Evolutionary conservation across 1,284 basidiomycete species (phyloP).

Genomic region (Microbotryum violaceum): DNA sequence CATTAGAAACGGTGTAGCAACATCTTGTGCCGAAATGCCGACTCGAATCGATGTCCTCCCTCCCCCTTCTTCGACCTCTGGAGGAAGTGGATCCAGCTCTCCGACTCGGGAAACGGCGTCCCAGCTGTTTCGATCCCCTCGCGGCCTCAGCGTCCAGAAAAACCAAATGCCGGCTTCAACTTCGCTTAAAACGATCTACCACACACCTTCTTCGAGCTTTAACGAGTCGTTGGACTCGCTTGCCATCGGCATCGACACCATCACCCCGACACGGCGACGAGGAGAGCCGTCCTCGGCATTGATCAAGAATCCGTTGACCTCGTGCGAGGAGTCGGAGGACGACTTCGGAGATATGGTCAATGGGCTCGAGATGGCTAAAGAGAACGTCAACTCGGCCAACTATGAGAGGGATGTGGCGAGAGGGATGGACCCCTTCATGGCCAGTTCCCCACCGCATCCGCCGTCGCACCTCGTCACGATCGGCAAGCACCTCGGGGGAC

Average conservation of each 20-base stretch:
- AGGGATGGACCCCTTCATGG: conserved; percentile 11
- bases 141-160: too few species aligned
- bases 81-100: too few species aligned
- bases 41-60: too few species aligned
- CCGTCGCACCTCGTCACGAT: conserved; percentile 12
- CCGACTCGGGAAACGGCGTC: too few species aligned
- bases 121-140: too few species aligned
- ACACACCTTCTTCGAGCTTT: conserved; percentile 3
- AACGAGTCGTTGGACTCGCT: conserved; percentile 8
- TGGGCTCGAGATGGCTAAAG: background rate
- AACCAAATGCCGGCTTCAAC: too few species aligned
- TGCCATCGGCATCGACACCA: background rate
- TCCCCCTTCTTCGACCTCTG: too few species aligned
- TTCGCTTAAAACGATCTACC: conserved; percentile 7
- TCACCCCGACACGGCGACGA: background rate
- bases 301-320: background rate
- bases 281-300: too few species aligned
- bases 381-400: conserved; percentile 1
- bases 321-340: too few species aligned
- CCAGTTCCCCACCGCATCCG: conserved; percentile 7
- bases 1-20: too few species aligned
- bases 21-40: too few species aligned
- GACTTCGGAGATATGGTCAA: too few species aligned
- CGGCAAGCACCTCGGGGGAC: background rate
- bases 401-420: conserved; percentile 1